Base-by-base conservation (phyloP, 129 eudicot species). In the Apium graveolens region DNA sequence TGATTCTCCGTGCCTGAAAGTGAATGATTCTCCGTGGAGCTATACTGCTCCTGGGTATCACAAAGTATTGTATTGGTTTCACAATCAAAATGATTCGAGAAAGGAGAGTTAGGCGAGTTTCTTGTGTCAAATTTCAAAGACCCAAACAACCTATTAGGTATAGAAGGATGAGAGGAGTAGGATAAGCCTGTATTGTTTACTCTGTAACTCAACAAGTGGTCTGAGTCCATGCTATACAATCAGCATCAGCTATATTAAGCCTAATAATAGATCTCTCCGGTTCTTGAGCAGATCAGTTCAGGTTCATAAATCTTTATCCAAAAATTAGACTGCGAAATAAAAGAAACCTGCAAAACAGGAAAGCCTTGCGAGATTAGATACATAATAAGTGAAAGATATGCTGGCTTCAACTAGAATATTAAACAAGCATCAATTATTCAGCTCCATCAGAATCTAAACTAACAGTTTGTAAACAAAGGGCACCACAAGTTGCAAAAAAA, bases 101-200 rank as follows among this genome's bases (percentile, higher is more conserved):
- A 91, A 27, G 98, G 97, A 14, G 94, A 91, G 79, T 83, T 90
- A 0, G 97, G 98, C 13, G 98, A 95, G 81, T 84, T 83, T 85
- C 89, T 70, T 31, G 78, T 77, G 51, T 85, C 91, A 60, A 83
- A 85, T 84, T 95, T 95, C 79, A 85, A 57, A 37, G 97, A 80
- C 43, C 81, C 88, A 62, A 84, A 70, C 11, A 84, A 80, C 69
- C 80, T 79, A 24, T 81, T 78, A 24, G 91, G 87, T 34, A 85
- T 51, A 7, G 83, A 79, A 32, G 84, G 85, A 75, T 83, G 81
- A 60, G 86, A 74, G 31, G 90, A 49, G 80, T 81, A 86, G 60
- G 97, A 48, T 70, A 89, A 84, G 75, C 84, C 87, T 81, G 81
- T 76, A 79, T 87, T 81, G 31, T 83, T 78, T 45, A 73, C 82